Evolutionary conservation across 1,284 basidiomycete genomes (phyloP).

Genomic region (Cystobasidium slooffiae): DNA sequence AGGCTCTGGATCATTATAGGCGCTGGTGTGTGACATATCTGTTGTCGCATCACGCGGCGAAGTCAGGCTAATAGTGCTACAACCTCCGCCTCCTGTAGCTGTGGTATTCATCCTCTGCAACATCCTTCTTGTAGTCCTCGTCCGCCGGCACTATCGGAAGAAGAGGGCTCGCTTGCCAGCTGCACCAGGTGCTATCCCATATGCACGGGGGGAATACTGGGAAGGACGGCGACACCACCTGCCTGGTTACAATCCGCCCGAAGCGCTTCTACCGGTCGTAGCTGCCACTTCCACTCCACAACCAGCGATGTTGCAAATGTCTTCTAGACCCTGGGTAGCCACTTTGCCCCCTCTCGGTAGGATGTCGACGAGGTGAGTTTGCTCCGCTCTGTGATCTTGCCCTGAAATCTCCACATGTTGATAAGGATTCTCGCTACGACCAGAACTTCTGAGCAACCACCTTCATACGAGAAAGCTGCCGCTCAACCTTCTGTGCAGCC

Average conservation of each 20-base stretch:
- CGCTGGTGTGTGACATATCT: not conserved
- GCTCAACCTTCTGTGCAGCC: not conserved
- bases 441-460: slow-evolving; percentile 15
- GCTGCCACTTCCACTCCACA: not conserved
- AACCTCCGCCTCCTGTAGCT: slow-evolving; percentile 1
- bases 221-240: slow-evolving; percentile 11
- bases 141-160: not conserved
- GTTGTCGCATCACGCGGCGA: not conserved
- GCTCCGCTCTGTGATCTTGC: not conserved
- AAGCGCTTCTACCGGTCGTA: slow-evolving; percentile 9
- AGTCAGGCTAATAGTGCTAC: too few species aligned
- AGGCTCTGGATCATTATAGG: slow-evolving; percentile 19
- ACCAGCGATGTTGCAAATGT: slow-evolving; percentile 8
- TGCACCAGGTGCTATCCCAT: slow-evolving; percentile 16
- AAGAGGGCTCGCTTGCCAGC: slow-evolving; percentile 22
- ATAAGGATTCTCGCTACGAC: not conserved
- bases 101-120: slow-evolving; percentile 14
- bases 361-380: not conserved
- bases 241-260: slow-evolving; percentile 27
- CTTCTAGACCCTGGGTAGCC: slow-evolving; percentile 5
- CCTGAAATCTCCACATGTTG: not conserved
- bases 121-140: not conserved
- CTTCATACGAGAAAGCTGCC: not conserved
- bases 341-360: not conserved
- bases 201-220: slow-evolving; percentile 34